Conservation (phyloP, 208 protist genomes). For the Trypanosomatidae sp. region DNA sequence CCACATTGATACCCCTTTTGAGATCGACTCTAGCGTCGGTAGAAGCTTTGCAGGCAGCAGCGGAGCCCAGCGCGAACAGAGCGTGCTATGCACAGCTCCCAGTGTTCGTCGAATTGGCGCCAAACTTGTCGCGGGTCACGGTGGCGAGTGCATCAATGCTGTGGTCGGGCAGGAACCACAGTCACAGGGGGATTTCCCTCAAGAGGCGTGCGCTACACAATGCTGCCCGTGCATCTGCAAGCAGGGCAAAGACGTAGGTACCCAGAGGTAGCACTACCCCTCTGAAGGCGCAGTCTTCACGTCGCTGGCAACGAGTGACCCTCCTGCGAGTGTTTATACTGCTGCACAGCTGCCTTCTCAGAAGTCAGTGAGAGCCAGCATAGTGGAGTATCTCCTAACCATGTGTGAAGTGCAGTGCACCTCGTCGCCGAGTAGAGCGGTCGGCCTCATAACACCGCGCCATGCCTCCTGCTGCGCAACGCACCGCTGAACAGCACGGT, state of each 20-base stretch:
- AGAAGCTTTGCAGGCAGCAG: not conserved
- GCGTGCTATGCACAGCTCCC: not conserved
- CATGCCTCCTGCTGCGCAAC: not conserved
- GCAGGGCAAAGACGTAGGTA: conserved; percentile 19
- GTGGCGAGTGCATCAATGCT: not conserved
- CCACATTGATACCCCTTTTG: conserved; percentile 10
- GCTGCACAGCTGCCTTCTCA: conserved; percentile 22
- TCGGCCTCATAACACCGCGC: conserved; percentile 11
- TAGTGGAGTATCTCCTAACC: conserved; percentile 16
- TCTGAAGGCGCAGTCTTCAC: conserved; percentile 25
- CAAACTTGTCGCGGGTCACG: conserved; percentile 4
- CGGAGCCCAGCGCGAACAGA: not conserved
- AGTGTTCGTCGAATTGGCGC: conserved; percentile 3
- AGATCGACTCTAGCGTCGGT: not conserved
- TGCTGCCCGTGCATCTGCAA: not conserved
- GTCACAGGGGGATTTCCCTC: not conserved
- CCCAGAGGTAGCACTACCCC: conserved; percentile 21
- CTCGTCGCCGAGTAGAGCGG: conserved; percentile 17
- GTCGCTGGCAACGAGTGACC: conserved; percentile 29
- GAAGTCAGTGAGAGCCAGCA: conserved; percentile 19
- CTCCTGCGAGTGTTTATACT: conserved; percentile 18
- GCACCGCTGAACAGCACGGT: conserved; percentile 11
- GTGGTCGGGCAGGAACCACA: not conserved
- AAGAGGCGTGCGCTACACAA: not conserved
- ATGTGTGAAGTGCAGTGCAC: conserved; percentile 19